A percentile compares a stretch with the other conserved stretches of the same genome.
Evolutionary conservation across 441 rosid genomes (phyloP).

Genomic region (Arabidopsis lyrata): DNA sequence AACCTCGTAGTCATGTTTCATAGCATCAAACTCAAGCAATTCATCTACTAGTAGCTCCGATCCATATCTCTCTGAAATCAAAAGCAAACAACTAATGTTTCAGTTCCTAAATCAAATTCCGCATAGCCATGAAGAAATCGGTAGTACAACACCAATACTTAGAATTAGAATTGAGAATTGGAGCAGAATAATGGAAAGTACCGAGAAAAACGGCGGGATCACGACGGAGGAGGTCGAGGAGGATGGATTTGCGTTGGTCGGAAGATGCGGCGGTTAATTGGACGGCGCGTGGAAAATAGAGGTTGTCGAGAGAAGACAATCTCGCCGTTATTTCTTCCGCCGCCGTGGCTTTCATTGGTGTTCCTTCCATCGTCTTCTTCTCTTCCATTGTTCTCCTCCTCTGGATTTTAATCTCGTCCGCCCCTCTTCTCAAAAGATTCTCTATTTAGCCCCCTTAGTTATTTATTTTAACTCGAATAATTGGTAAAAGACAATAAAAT

Average conservation of each 20-base stretch:
- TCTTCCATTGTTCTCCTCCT: neutral
- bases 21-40: slow-evolving; percentile 67
- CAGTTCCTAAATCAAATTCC: neutral
- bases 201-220: slow-evolving; percentile 91
- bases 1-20: slow-evolving; percentile 74
- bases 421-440: too few species aligned
- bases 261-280: slow-evolving; percentile 58
- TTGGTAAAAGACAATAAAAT: too few species aligned
- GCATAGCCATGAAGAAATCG: neutral
- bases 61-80: slow-evolving; percentile 76
- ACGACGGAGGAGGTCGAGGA: slow-evolving; percentile 84
- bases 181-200: slow-evolving; percentile 15
- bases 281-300: slow-evolving; percentile 87
- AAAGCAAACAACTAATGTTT: neutral
- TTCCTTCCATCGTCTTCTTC: slow-evolving; percentile 43
- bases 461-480: too few species aligned
- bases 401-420: too few species aligned
- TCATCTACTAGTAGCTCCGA: slow-evolving; percentile 64
- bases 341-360: slow-evolving; percentile 48
- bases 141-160: neutral
- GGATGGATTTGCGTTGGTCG: slow-evolving; percentile 77
- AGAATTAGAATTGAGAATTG: neutral
- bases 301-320: slow-evolving; percentile 69
- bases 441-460: too few species aligned
- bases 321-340: slow-evolving; percentile 70